phyloP scores from a whole-genome alignment of 345 rosid species.

The Lagerstroemia speciosa region DNA sequence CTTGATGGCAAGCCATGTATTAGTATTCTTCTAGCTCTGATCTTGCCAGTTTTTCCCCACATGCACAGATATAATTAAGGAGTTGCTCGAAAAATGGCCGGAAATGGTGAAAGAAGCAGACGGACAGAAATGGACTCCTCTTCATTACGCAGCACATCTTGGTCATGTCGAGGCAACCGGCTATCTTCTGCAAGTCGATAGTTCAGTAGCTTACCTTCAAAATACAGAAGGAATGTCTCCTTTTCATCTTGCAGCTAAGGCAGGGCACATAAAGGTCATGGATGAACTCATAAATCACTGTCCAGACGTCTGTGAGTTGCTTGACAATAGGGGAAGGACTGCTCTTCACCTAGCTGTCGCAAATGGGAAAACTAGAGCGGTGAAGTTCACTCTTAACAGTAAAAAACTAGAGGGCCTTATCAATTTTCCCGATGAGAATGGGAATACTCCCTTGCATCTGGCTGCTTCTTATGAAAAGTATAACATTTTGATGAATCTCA shows the following conservation, averaged over 20 bases:
- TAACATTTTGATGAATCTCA: constrained; percentile 10
- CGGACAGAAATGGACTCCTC: constrained; percentile 19
- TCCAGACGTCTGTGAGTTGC: constrained; percentile 12
- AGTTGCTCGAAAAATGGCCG: constrained; percentile 13
- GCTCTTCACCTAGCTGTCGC: constrained; percentile 31
- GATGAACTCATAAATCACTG: constrained; percentile 1
- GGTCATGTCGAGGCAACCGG: constrained; percentile 13
- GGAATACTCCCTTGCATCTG: constrained; percentile 36
- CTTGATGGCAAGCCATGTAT: neutral
- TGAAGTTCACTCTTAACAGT: constrained; percentile 13
- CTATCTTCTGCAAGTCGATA: constrained; percentile 2
- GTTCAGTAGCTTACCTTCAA: constrained; percentile 10
- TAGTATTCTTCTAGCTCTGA: neutral
- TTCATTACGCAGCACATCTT: constrained; percentile 22
- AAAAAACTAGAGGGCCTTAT: constrained; percentile 13
- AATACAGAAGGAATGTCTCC: constrained; percentile 21
- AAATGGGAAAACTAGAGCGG: constrained; percentile 12
- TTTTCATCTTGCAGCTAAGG: constrained; percentile 21
- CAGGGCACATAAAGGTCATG: constrained; percentile 11
- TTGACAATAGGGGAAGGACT: constrained; percentile 18
- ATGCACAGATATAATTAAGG: constrained; percentile 9
- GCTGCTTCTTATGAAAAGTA: constrained; percentile 21
- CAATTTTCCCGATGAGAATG: constrained; percentile 24
- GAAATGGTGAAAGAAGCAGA: constrained; percentile 11
- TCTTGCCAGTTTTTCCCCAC: neutral